A percentile compares a stretch with the other conserved stretches of the same genome.
Conservation (phyloP, 1,284 basidiomycete species). For the Ceratobasidium sp. region DNA sequence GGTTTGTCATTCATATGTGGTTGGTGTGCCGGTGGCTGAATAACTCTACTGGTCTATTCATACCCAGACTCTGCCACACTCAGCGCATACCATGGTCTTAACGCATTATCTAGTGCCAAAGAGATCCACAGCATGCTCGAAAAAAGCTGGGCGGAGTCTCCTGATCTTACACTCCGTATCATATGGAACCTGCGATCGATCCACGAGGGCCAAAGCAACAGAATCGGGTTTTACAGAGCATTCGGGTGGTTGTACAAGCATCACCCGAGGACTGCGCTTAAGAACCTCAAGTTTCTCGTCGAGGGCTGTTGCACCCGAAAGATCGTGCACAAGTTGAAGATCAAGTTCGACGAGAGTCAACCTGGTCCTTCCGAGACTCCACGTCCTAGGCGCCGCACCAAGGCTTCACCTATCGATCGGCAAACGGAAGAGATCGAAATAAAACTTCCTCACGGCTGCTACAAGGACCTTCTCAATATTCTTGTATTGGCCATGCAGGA, state of each 20-base stretch:
- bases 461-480: slow-evolving; percentile 75
- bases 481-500: slow-evolving; percentile 64
- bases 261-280: slow-evolving; percentile 70
- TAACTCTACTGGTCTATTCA: background rate
- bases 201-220: slow-evolving; percentile 64
- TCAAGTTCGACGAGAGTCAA: slow-evolving; percentile 45
- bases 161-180: slow-evolving; percentile 63
- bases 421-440: background rate
- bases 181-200: slow-evolving; percentile 55
- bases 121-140: slow-evolving; percentile 56
- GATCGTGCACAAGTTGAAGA: slow-evolving; percentile 49
- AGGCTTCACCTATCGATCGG: background rate
- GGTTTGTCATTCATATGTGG: background rate
- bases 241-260: slow-evolving; percentile 72
- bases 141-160: slow-evolving; percentile 65
- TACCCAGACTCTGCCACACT: background rate
- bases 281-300: slow-evolving; percentile 66
- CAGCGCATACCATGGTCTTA: slow-evolving; percentile 47
- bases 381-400: slow-evolving; percentile 50
- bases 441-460: slow-evolving; percentile 65
- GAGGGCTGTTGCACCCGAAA: slow-evolving; percentile 59
- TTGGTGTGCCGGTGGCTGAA: too few species aligned
- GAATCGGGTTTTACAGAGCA: slow-evolving; percentile 66
- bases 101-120: slow-evolving; percentile 46
- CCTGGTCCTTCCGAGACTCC: slow-evolving; percentile 22